Conservation (phyloP, 164 flowering plant genomes). For the Macadamia tetraphylla region DNA sequence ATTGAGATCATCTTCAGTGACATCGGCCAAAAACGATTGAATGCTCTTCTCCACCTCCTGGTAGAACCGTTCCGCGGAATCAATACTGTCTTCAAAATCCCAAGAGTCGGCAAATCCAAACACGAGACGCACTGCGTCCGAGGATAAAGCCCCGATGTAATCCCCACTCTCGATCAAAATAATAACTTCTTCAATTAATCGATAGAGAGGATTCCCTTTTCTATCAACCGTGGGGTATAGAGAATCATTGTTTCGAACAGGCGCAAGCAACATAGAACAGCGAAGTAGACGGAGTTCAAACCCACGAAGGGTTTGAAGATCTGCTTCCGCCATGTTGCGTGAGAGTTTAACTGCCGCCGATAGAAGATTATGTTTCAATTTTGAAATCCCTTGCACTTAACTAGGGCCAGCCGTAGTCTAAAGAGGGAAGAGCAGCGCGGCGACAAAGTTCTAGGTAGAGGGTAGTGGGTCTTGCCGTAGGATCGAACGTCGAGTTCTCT, state of each 20-base stretch:
- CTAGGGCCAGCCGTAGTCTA: no score
- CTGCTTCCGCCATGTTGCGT: slow-evolving; percentile 13
- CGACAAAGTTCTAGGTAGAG: no score
- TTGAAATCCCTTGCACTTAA: no score
- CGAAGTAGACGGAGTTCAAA: slow-evolving; percentile 87
- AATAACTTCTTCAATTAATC: slow-evolving; percentile 26
- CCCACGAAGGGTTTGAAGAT: slow-evolving; percentile 26
- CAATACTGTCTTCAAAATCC: slow-evolving; percentile 27
- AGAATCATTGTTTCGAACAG: slow-evolving; percentile 4
- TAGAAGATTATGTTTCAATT: no score
- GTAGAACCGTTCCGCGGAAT: slow-evolving; percentile 41
- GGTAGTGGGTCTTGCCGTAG: no score
- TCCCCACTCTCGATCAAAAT: slow-evolving; percentile 54
- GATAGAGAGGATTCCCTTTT: slow-evolving; percentile 10
- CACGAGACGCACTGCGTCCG: slow-evolving; percentile 32
- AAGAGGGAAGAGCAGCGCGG: no score
- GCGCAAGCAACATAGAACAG: slow-evolving; percentile 38
- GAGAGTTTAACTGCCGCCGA: no score
- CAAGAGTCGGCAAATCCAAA: slow-evolving; percentile 21
- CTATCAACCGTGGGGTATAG: background rate
- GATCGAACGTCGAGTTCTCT: no score
- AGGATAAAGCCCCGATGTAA: slow-evolving; percentile 53
- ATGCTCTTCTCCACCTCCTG: slow-evolving; percentile 32
- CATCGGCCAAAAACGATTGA: slow-evolving; percentile 34
- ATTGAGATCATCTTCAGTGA: slow-evolving; percentile 17